Evolutionary conservation across 371 early-diverging fungal species (phyloP).

Genomic region (Rhizopus stolonifer): DNA sequence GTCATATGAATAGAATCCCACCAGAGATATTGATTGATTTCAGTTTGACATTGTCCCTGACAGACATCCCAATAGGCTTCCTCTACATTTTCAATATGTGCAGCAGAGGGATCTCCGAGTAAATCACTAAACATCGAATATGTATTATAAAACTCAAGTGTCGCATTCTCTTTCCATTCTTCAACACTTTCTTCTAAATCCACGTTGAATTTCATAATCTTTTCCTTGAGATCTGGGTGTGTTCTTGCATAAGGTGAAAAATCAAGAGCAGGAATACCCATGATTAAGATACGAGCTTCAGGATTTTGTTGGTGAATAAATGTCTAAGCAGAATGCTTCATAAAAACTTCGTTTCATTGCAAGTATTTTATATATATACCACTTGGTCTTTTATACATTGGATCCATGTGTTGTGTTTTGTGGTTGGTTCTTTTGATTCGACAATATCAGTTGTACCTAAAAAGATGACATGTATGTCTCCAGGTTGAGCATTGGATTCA

Average conservation of each 20-base stretch:
- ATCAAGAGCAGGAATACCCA: constrained; percentile 44
- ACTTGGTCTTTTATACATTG: constrained; percentile 32
- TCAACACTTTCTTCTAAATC: constrained; percentile 35
- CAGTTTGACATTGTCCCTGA: constrained; percentile 35
- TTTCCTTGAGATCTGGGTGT: constrained; percentile 21
- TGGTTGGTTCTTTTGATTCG: constrained; percentile 16
- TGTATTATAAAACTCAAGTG: constrained; percentile 27
- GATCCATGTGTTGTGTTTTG: constrained; percentile 17
- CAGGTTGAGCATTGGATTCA: background rate
- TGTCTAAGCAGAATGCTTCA: too few relatives aligned
- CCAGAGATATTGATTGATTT: constrained; percentile 42
- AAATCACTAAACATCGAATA: constrained; percentile 34
- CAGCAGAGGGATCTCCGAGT: constrained; percentile 32
- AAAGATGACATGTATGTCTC: constrained; percentile 34
- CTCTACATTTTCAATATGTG: constrained; percentile 35
- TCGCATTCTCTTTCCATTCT: constrained; percentile 20
- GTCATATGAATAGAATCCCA: constrained; percentile 45
- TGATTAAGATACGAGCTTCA: constrained; percentile 23
- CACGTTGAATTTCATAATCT: constrained; percentile 33
- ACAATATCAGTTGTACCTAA: constrained; percentile 37
- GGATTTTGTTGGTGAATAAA: constrained; percentile 20
- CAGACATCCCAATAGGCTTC: constrained; percentile 49
- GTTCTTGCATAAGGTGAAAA: constrained; percentile 32
- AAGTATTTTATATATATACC: too few relatives aligned
- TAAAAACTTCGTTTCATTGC: too few relatives aligned